These are phyloP conservation scores for Ophiocordyceps camponoti-saundersi DNA, from an alignment of 2,329 filamentous ascomycete species.

Conservation along the genomic window DNA sequence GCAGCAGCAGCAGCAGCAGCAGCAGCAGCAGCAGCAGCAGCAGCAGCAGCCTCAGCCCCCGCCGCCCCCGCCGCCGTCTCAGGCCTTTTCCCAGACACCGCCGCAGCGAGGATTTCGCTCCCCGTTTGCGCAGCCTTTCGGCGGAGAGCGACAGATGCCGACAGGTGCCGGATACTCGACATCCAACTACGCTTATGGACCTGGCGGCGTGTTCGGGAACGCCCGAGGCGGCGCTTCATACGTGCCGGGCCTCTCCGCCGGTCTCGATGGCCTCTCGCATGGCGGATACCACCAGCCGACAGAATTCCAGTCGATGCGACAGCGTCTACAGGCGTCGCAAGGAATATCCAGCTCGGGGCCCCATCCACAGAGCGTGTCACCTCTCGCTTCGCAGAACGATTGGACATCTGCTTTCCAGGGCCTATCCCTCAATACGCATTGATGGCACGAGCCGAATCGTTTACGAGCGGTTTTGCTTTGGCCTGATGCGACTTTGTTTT, in stretches of 20 bases:
- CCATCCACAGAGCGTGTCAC: constrained; percentile 20
- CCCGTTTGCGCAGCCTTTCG: constrained; percentile 23
- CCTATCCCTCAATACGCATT: constrained; percentile 51
- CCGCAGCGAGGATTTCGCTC: constrained; percentile 25
- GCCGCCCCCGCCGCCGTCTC: not conserved
- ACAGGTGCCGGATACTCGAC: constrained; percentile 17
- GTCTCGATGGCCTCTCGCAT: constrained; percentile 13
- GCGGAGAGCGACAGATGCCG: constrained; percentile 22
- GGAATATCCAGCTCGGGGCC: constrained; percentile 16
- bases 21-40: not conserved
- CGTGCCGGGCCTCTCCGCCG: constrained; percentile 10
- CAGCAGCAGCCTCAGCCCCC: not conserved
- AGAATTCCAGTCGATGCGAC: constrained; percentile 29
- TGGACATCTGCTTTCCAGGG: constrained; percentile 53
- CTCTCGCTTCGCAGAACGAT: constrained; percentile 31
- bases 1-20: constrained; percentile 6
- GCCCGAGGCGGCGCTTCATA: constrained; percentile 13
- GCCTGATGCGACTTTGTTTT: not conserved
- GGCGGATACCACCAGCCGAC: constrained; percentile 16
- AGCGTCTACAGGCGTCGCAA: constrained; percentile 26
- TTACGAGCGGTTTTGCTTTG: not conserved
- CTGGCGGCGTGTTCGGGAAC: constrained; percentile 15
- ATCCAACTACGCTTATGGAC: constrained; percentile 18
- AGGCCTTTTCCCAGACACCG: constrained; percentile 18
- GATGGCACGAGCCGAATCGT: constrained; percentile 5